Evolutionary conservation across 1,284 basidiomycete species (phyloP), one percentile per base, ranked within the genome.

Genomic region (Porodaedalea pini): DNA sequence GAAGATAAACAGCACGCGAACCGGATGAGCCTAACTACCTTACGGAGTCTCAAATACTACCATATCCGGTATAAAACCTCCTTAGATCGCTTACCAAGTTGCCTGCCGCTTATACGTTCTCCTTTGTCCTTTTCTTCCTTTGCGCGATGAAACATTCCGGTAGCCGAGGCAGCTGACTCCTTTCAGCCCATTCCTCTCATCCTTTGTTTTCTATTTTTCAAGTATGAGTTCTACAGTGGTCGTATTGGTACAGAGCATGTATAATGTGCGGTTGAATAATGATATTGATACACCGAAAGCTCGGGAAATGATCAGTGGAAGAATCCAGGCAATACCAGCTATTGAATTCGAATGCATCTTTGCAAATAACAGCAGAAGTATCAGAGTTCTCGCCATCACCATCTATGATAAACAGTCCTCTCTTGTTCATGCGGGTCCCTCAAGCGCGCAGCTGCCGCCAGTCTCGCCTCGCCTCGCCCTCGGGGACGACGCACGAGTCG

Each of bases 81-180:
- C 37, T 49, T 31, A 31, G n/a, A 19, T 21, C 2, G 45, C 25
- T 47, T 19, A 47, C 45, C 25, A 47, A 47, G 21, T 27, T 10
- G 11, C 15, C 40, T 47, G 25, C 45, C 25, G 45, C 31, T 37
- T 51, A 36, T 37, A 37, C 23, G 31, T 51, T 19, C 17, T 51
- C 49, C 34, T 51, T 37, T 51, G 34, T 23, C 6, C 49, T 32
- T 40, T 40, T 51, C 49, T 37, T n/a, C 13, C 47, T 49, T n/a
- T n/a, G n/a, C n/a, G n/a, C n/a, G n/a, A n/a, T 47, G 45, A 47
- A 47, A 47, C 45, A 31, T 10, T 29, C 45, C 45, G 45, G 7
- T 15, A 8, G 25, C 13, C 23, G 27, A 47, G 45, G 25, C 45
- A 13, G 45, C 25, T 47, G 25, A 7, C 45, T 27, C 45, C 31